phyloP scores from a whole-genome alignment of 2,329 filamentous ascomycete genomes.

The Fusarium devonianum region DNA sequence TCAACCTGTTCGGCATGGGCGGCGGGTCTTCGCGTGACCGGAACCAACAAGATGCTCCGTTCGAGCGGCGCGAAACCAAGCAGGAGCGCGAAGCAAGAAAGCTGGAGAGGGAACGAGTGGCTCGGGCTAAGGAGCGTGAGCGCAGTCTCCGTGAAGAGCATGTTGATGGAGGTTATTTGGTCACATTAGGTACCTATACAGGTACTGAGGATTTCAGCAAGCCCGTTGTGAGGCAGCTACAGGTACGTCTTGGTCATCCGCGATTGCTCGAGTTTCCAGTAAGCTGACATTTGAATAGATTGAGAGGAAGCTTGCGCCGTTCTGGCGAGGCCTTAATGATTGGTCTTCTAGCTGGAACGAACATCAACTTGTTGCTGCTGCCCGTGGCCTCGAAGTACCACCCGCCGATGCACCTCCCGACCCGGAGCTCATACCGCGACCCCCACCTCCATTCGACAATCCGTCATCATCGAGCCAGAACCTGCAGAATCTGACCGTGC shows the following conservation, averaged over 20 bases:
- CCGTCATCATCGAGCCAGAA: conserved; percentile 61
- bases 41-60: conserved; percentile 52
- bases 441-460: conserved; percentile 54
- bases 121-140: conserved; percentile 83
- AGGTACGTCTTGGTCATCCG: conserved; percentile 65
- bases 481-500: conserved; percentile 77
- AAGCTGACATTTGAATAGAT: conserved; percentile 65
- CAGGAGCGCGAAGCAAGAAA: conserved; percentile 89
- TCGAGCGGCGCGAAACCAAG: conserved; percentile 81
- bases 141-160: conserved; percentile 90
- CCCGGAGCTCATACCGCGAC: conserved; percentile 64
- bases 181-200: conserved; percentile 93
- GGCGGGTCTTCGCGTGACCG: conserved; percentile 50
- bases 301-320: conserved; percentile 89
- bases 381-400: conserved; percentile 82
- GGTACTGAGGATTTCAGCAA: conserved; percentile 95
- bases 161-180: conserved; percentile 92
- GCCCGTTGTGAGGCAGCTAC: conserved; percentile 82
- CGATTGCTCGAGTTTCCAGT: not conserved
- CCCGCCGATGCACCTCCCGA: conserved; percentile 82
- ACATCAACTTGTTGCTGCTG: conserved; percentile 91
- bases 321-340: conserved; percentile 93
- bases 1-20: conserved; percentile 55
- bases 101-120: conserved; percentile 79
- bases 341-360: conserved; percentile 91